Base-by-base conservation (phyloP, 441 rosid species). In the Mallotus repandus region DNA sequence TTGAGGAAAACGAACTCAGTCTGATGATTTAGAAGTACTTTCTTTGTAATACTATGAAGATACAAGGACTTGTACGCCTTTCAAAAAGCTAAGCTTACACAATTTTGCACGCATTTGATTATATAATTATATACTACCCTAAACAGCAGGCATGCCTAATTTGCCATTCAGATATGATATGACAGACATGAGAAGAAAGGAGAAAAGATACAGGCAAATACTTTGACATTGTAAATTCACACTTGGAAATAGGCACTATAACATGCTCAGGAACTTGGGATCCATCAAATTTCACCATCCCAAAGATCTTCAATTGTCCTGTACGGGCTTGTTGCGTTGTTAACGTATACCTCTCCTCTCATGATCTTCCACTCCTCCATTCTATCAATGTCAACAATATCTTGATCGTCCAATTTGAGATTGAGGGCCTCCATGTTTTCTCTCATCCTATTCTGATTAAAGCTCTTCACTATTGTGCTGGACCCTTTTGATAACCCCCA, bases 401-500 rank as follows among this genome's bases (percentile, higher is more conserved):
- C 97, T 70, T 76, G 72, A 32, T 79, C 86, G 48, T 88, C 93
- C 76, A 91, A 68, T 67, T 78, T 78, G 12, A 94, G 69, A 60
- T 86, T 68, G 46, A 87, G 68, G 8, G 96, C 84, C 60, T 75
- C 81, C 69, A 85, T 82, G 84, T 93, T 93, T 78, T 93, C 96
- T 75, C 56, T 84, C 85, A 89, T 72, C 62, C 98, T 86, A 9
- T 72, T 73, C 66, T 71, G 70, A 77, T 84, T 85, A 83, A 93
- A 93, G 81, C 98, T 93, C 85, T 91, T 89, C 58, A 86, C 93
- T 3, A 91, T 85, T 80, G 86, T 83, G 76, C 94, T 91, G 7
- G 85, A 80, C n/a, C 96, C 96, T 81, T 79, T 94, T 15, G 97
- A 85, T 75, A 88, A 68, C 43, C 96, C 98, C 98, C 97, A 90